These are phyloP conservation scores for Cladosporium sphaerospermum DNA, from an alignment of 2,329 filamentous ascomycete genomes.

Conservation along the genomic window DNA sequence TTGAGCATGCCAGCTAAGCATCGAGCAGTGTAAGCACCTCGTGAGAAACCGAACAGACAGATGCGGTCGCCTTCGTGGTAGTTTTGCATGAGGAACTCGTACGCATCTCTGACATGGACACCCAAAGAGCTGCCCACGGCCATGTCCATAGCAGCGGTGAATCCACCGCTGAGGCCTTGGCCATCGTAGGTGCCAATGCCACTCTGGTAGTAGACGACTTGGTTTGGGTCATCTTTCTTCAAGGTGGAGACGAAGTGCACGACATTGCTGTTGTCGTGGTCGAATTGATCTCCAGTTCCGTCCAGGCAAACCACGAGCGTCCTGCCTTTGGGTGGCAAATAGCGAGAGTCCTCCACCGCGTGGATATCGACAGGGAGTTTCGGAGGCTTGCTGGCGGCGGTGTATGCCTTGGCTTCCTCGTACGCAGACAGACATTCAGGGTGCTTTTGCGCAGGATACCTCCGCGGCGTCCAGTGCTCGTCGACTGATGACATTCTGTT, in stretches of 20 bases:
- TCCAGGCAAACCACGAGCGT: slow-evolving; percentile 31
- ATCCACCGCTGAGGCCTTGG: slow-evolving; percentile 50
- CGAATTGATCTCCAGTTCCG: slow-evolving; percentile 39
- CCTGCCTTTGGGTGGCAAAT: not conserved
- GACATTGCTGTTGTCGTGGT: slow-evolving; percentile 41
- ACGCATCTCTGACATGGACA: slow-evolving; percentile 37
- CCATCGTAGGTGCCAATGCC: slow-evolving; percentile 42
- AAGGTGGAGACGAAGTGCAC: slow-evolving; percentile 69
- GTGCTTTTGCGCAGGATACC: slow-evolving; percentile 3
- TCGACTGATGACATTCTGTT: not conserved
- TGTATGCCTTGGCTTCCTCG: not conserved
- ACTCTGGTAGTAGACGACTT: slow-evolving; percentile 38
- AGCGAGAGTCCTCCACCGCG: not conserved
- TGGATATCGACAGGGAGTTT: not conserved
- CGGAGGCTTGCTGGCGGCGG: slow-evolving; percentile 1
- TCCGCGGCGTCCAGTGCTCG: not conserved
- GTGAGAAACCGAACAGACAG: slow-evolving; percentile 45
- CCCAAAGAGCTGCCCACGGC: slow-evolving; percentile 54
- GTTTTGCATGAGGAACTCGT: slow-evolving; percentile 45
- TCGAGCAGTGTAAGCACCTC: slow-evolving; percentile 46
- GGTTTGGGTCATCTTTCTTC: slow-evolving; percentile 50
- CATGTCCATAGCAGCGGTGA: slow-evolving; percentile 68
- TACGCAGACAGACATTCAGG: not conserved
- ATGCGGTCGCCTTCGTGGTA: slow-evolving; percentile 43
- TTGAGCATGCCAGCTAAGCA: slow-evolving; percentile 43